A percentile compares a stretch with the other conserved stretches of the same genome.
These are phyloP conservation scores for Ustilago xerochloae DNA, from an alignment of 1,284 basidiomycete genomes.

Conservation along the genomic window DNA sequence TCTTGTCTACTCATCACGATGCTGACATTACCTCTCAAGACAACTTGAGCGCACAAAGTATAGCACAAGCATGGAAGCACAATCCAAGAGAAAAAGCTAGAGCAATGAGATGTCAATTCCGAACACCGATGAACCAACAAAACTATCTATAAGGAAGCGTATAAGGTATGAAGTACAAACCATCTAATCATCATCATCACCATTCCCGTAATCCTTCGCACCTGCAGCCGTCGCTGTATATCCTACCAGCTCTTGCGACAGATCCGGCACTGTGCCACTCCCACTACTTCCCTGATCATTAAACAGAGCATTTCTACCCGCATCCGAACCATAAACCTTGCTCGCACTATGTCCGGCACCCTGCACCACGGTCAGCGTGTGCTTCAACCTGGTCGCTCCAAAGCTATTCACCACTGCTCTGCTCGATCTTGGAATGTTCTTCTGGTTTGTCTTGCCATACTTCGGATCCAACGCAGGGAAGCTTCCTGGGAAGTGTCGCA, in stretches of 20 bases:
- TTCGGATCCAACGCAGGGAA: constrained; percentile 43
- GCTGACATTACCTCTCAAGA: too few species aligned
- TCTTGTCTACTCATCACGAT: too few species aligned
- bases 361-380: constrained; percentile 52
- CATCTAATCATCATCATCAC: neutral
- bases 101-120: too few species aligned
- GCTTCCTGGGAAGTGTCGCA: constrained; percentile 45
- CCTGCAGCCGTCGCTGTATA: constrained; percentile 27
- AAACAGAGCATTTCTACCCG: constrained; percentile 63
- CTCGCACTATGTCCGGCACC: constrained; percentile 58
- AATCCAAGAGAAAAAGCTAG: too few species aligned
- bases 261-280: constrained; percentile 13
- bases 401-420: constrained; percentile 13
- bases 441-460: constrained; percentile 7
- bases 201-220: constrained; percentile 10
- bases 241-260: constrained; percentile 14
- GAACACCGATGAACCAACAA: too few species aligned
- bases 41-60: too few species aligned
- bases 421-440: constrained; percentile 26
- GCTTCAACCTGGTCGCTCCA: constrained; percentile 28
- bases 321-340: constrained; percentile 49
- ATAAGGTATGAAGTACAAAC: too few species aligned
- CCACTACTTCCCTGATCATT: constrained; percentile 13
- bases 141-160: too few species aligned
- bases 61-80: too few species aligned